Percentiles rank a stretch among this genome's conserved stretches.
These are phyloP conservation scores for Talaromyces adpressus DNA, from an alignment of 495 filamentous ascomycete genomes.

Conservation along the genomic window DNA sequence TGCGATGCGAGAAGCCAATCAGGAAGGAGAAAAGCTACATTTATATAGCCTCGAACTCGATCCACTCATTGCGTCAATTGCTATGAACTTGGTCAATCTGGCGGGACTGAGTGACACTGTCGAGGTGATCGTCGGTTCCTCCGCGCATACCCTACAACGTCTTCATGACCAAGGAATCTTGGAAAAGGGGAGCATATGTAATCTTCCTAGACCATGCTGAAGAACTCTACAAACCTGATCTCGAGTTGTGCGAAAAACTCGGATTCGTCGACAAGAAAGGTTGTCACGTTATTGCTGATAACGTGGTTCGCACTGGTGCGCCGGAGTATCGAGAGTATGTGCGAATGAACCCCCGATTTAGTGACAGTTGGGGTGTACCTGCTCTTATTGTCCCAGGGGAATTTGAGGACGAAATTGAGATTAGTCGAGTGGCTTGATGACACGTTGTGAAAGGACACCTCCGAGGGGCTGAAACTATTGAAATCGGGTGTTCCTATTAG, in stretches of 20 bases:
- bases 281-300: slow-evolving; percentile 14
- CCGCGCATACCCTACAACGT: slow-evolving; percentile 5
- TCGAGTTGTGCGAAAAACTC: slow-evolving; percentile 12
- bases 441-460: no score
- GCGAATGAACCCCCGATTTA: slow-evolving; percentile 8
- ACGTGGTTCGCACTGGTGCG: slow-evolving; percentile 15
- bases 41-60: slow-evolving; percentile 61
- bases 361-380: slow-evolving; percentile 14
- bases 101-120: slow-evolving; percentile 62
- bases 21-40: slow-evolving; percentile 20
- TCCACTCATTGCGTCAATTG: slow-evolving; percentile 59
- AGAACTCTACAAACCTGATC: slow-evolving; percentile 12
- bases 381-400: slow-evolving; percentile 16
- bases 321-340: slow-evolving; percentile 15
- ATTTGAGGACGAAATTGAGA: slow-evolving; percentile 15
- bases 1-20: slow-evolving; percentile 47
- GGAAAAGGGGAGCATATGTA: not conserved
- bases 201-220: slow-evolving; percentile 17
- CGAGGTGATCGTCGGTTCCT: slow-evolving; percentile 54
- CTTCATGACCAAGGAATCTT: slow-evolving; percentile 1
- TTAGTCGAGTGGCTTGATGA: slow-evolving; percentile 1
- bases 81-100: slow-evolving; percentile 51
- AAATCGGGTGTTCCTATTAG: not conserved
- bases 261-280: slow-evolving; percentile 4
- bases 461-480: not conserved